Base-by-base conservation (phyloP, 176 grass and related monocot species). In the Zea luxurians region DNA sequence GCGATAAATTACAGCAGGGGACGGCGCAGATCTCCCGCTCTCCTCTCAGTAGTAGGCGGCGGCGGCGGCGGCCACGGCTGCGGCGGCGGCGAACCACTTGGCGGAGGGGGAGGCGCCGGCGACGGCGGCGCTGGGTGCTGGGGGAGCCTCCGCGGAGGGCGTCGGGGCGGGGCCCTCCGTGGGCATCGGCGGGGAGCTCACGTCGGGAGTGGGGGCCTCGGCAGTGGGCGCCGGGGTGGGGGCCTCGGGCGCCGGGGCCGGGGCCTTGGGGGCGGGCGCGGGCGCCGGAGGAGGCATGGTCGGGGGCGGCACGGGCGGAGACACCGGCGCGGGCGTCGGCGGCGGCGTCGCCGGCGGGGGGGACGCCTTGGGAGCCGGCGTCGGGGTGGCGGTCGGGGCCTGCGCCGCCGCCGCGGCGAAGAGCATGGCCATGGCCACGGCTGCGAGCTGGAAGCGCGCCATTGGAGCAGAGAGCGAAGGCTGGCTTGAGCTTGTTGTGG, bases 361-460 rank as follows among this genome's bases (percentile, higher is more conserved):
- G 13, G 86, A 42, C 3, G 82, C 64, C 86, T 3, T 71, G 42
- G 87, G 87, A 0, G 87, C 78, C 4, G 87, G 73, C 43, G 61
- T 73, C 59, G 85, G 85, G 80, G 83, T 75, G 64, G 79, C 74
- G 38, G 73, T 63, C 57, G 84, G 88, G 12, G 77, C 89, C 84
- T 91, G 89, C 9, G 89, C 89, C 42, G 81, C 50, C 0, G 61
- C 64, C 2, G 53, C 74, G 41, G 86, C 85, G 63, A 81, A 83
- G 64, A 91, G 79, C 78, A 82, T 78, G 47, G 89, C 82, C 77
- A 91, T 64, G 72, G 86, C 82, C 63, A 88, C 3, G 61, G 86
- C 74, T 15, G 78, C 71, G 10, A 88, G 57, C 55, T 75, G 86
- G 78, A 83, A 48, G 59, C 85, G 89, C 81, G 81, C 89, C 89